Conservation (phyloP, 768 basidiomycete genomes). For the Leccinum variicolor region DNA sequence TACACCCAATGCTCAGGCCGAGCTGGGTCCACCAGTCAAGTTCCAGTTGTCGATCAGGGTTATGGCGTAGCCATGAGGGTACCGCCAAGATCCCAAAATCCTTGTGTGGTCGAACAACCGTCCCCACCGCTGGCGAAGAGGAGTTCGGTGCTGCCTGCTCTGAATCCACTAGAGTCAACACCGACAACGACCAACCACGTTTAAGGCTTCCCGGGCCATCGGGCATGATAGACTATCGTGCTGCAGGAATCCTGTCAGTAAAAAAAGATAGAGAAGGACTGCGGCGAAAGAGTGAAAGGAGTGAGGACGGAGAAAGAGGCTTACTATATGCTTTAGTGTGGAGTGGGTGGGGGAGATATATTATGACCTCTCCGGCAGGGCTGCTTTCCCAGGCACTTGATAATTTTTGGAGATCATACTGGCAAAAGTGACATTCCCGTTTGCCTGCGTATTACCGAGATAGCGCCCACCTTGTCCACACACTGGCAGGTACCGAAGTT, state of each 20-base stretch:
- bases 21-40: slow-evolving; percentile 39
- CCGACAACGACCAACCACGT: slow-evolving; percentile 17
- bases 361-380: slow-evolving; percentile 9
- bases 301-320: neutral
- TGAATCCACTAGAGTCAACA: slow-evolving; percentile 7
- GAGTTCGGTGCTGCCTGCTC: neutral
- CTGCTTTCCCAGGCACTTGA: slow-evolving; percentile 13
- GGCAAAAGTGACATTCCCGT: neutral
- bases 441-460: neutral
- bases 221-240: slow-evolving; percentile 5
- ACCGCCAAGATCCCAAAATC: slow-evolving; percentile 48
- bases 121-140: neutral
- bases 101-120: slow-evolving; percentile 1
- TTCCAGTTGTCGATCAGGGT: slow-evolving; percentile 35
- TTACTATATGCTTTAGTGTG: neutral
- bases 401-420: neutral
- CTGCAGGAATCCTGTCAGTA: neutral
- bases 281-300: slow-evolving; percentile 12
- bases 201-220: slow-evolving; percentile 8
- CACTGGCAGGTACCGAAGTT: neutral
- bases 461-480: neutral
- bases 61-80: slow-evolving; percentile 39
- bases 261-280: slow-evolving; percentile 9
- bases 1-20: slow-evolving; percentile 47
- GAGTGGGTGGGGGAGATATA: slow-evolving; percentile 2